Evolutionary conservation across 176 grass and related monocot genomes (phyloP), one percentile per base, ranked within the genome.

Genomic region (Miscanthus lutarioriparius): DNA sequence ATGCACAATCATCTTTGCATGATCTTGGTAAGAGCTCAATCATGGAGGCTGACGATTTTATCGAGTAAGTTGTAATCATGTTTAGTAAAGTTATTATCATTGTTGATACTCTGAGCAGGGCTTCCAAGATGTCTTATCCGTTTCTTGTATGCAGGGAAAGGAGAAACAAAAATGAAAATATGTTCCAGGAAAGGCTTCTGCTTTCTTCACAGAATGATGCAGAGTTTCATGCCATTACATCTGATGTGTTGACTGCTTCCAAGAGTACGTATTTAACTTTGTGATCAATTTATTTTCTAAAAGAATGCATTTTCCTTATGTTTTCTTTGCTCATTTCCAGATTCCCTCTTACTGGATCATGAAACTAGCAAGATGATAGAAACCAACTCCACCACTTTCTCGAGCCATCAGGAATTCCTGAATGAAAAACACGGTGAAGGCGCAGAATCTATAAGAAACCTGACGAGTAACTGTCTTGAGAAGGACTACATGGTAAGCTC

Each of bases 401-500:
- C 12, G 3, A 33, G 70, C 76, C 56, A 75, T 87, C 88, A 92
- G 77, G 51, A 85, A 82, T 76, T 75, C 36, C 45, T 97, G 77
- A 83, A 85, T 61, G 77, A 62, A 64, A 85, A 84, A 9, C 86
- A 97, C 77, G 78, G 25, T 80, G 62, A 81, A 78, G 41, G 44
- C 41, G 73, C 70, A 64, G 74, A 90, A 69, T 90, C 75, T 53
- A 75, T 94, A 61, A 89, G 81, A 86, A 86, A 10, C 49, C 58
- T 87, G 65, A 22, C 80, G 11, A 74, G 28, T 59, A 85, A 91
- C 70, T 92, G 41, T 78, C 49, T 97, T 61, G 85, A 89, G 63
- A 84, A 89, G 38, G 88, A 94, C 58, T 94, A 91, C 56, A 85
- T 68, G 88, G 95, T 94, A 84, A 93, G 87, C 32, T 6, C 26